Base-by-base conservation (phyloP, 257 asterid species). In the Solanum medicagineum region DNA sequence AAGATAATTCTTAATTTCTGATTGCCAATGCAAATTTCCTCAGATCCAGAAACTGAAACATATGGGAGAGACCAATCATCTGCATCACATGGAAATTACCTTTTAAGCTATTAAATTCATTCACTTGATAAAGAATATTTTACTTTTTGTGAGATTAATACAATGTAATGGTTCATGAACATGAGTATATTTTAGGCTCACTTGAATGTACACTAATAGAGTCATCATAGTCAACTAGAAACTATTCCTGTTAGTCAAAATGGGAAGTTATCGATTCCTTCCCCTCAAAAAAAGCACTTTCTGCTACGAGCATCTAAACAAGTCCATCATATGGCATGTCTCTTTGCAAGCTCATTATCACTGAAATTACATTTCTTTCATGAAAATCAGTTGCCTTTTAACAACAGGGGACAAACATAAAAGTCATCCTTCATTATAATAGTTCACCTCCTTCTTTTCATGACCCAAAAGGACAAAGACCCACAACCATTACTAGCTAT, bases 21-120 rank as follows among this genome's bases (percentile, higher is more conserved):
- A 87, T 94, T 96, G 88, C 97, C 95, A 81, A 96, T 92, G 87
- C 91, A 90, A 86, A 96, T 90, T 88, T 96, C 99, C 89, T 95
- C 99, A 82, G 91, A 89, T 81, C 97, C 99, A 85, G 83, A 68
- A 85, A 96, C 94, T 66, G 97, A 89, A 73, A 89, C 86, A 90
- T 89, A 89, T 62, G 89, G 92, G 89, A 84, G 93, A 89, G 98
- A 92, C 99, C 99, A 96, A 87, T 92, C 93, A 87, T 89, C 99
- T 96, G 93, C 87, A 87, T 47, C 84, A 81, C 86, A 68, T 51
- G 85, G 88, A 65, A 45, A 85, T 51, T 63, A 49, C 82, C 65
- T 77, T 77, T 10, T 80, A 81, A 83, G 53, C 51, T 87, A 57
- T 82, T 87, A 17, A 83, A 19, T 54, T 65, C 74, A 75, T 86